Conservation (phyloP, 345 rosid species). For the Arabidopsis suecica region DNA sequence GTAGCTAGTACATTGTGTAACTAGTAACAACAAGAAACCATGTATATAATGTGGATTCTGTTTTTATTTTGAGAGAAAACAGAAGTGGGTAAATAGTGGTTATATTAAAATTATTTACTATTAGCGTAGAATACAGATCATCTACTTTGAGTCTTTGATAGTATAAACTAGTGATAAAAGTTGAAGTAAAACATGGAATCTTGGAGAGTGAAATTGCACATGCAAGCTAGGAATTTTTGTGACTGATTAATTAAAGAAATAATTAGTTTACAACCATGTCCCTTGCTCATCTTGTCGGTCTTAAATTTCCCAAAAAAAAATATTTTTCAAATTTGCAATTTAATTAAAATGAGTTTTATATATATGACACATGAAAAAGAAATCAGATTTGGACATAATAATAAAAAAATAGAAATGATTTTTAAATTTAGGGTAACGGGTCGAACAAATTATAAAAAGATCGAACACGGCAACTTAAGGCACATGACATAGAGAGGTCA, state of each 20-base stretch:
- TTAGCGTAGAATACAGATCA: background rate
- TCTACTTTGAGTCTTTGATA: slow-evolving; percentile 20
- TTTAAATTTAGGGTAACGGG: background rate
- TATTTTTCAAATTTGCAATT: background rate
- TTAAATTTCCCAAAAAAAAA: background rate
- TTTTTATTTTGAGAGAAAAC: slow-evolving; percentile 3
- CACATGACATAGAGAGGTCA: slow-evolving; percentile 37
- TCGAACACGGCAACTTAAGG: slow-evolving; percentile 21
- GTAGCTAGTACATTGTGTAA: too few species aligned
- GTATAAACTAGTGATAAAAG: background rate
- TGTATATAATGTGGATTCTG: background rate
- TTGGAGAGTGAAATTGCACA: slow-evolving; percentile 34
- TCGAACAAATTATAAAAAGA: slow-evolving; percentile 14
- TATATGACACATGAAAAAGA: background rate
- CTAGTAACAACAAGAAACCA: too few species aligned
- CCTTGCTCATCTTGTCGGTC: slow-evolving; percentile 30
- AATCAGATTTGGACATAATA: background rate
- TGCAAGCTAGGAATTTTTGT: slow-evolving; percentile 42
- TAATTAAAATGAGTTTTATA: background rate
- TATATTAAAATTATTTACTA: background rate
- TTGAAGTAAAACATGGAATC: slow-evolving; percentile 32
- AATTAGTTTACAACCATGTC: slow-evolving; percentile 6
- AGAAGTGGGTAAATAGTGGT: slow-evolving; percentile 24
- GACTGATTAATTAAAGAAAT: slow-evolving; percentile 7
- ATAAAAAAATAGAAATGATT: background rate